These are phyloP conservation scores for Solanum appendiculatum DNA, from an alignment of 257 asterid species.

Conservation along the genomic window DNA sequence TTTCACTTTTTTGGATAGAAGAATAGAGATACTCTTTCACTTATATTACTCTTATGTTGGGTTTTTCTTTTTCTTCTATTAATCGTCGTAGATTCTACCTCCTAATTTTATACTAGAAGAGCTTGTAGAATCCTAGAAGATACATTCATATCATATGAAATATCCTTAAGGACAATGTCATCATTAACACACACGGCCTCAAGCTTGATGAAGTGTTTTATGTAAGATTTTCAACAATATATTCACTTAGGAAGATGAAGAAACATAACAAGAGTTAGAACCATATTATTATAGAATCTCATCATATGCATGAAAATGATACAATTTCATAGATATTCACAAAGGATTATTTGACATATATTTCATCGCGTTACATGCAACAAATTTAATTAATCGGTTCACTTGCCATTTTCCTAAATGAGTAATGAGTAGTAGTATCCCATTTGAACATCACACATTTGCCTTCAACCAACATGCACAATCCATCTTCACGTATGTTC, in stretches of 20 bases:
- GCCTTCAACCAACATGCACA: not conserved
- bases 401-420: not conserved
- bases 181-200: too few species aligned
- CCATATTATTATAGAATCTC: not conserved
- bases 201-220: too few species aligned
- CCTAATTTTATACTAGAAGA: not conserved
- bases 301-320: not conserved
- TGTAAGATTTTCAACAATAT: too few species aligned
- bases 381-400: not conserved
- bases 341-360: not conserved
- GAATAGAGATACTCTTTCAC: not conserved
- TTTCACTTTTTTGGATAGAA: not conserved
- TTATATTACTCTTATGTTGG: not conserved
- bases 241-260: not conserved
- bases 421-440: not conserved
- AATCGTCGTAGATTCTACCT: not conserved
- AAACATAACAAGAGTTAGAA: not conserved
- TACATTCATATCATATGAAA: too few species aligned
- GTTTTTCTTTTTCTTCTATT: too few species aligned
- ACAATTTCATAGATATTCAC: not conserved
- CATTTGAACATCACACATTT: not conserved
- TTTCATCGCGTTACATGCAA: not conserved
- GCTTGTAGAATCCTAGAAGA: rapidly evolving
- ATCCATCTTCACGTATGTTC: not conserved
- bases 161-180: not conserved